Base-by-base conservation (phyloP, 2,329 filamentous ascomycete genomes). In the Paecilomyces sp. region DNA sequence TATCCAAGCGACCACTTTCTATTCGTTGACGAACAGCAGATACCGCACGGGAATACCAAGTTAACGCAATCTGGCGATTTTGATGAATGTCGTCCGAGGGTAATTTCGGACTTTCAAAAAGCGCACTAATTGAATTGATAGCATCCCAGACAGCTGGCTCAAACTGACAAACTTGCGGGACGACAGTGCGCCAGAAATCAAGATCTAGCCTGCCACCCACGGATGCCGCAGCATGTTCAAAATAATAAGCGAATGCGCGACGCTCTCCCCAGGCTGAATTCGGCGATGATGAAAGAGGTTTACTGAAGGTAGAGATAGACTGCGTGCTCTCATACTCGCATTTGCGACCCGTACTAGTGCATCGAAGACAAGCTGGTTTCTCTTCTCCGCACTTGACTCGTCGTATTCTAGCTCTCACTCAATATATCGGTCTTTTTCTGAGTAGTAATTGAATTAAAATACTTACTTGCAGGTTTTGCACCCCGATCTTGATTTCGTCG, bases 91-190 rank as follows among this genome's bases (percentile, higher is more conserved):
- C 55, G 30, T 66, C 55, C 3, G 58, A 47, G 22, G 33, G 62
- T 57, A 65, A 60, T 15, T 70, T 63, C 4, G 68, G 65, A 55
- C 58, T 62, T 28, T 76, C 74, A 51, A 71, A 73, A 6, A 76
- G 60, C 11, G 70, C 64, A 58, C 73, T 74, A n/a, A 75, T 69
- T 3, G 73, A 65, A 31, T 73, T 70, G 47, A 75, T 70, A 15
- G 74, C 70, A 66, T 76, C 71, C 72, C 74, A 75, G 2, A 77
- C 71, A 3, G 72, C 71, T 3, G 72, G 68, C 56, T 75, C 71
- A 31, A 58, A 67, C 12, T 68, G 71, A 53, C 72, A 74, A 13
- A 75, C 63, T 51, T 71, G 70, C 2, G 73, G 73, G 3, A 77
- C 66, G 31, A 71, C 59, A 1, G 63, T 70, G n/a, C 65, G 62